These are phyloP conservation scores for Mimosa bimucronata DNA, from an alignment of 306 rosid genomes.

Conservation along the genomic window DNA sequence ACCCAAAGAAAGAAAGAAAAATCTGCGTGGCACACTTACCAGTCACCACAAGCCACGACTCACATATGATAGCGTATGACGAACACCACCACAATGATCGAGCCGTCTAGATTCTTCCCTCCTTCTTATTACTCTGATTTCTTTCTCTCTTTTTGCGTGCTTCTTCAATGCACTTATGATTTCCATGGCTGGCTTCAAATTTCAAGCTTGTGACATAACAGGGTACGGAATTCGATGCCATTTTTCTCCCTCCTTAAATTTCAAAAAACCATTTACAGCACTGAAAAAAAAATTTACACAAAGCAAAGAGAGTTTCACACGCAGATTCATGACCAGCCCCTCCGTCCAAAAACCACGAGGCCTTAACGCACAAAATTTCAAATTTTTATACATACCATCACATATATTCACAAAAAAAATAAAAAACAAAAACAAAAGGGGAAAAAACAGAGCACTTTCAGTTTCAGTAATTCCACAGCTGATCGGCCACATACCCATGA, in stretches of 20 bases:
- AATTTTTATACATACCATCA: background rate
- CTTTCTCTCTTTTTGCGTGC: background rate
- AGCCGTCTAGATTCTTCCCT: slow-evolving; percentile 37
- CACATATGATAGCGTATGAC: background rate
- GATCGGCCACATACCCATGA: slow-evolving; percentile 24
- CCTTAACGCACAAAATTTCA: slow-evolving; percentile 1
- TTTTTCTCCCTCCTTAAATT: background rate
- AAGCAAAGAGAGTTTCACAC: background rate
- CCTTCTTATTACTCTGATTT: background rate
- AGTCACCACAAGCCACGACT: slow-evolving; percentile 10
- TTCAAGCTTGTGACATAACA: slow-evolving; percentile 17
- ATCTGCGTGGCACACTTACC: background rate
- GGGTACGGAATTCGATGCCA: slow-evolving; percentile 9
- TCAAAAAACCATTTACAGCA: background rate
- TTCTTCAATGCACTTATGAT: background rate
- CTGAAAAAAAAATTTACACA: background rate
- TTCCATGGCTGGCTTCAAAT: background rate
- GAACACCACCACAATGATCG: slow-evolving; percentile 36
- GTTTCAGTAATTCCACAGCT: slow-evolving; percentile 51
- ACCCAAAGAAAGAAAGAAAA: background rate
- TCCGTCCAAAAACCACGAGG: slow-evolving; percentile 39
- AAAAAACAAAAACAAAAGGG: background rate
- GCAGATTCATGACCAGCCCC: slow-evolving; percentile 32
- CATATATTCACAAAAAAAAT: background rate
- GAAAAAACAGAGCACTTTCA: background rate